These are phyloP conservation scores for Eucalyptus leucophloia DNA, from an alignment of 345 rosid genomes.

Conservation along the genomic window DNA sequence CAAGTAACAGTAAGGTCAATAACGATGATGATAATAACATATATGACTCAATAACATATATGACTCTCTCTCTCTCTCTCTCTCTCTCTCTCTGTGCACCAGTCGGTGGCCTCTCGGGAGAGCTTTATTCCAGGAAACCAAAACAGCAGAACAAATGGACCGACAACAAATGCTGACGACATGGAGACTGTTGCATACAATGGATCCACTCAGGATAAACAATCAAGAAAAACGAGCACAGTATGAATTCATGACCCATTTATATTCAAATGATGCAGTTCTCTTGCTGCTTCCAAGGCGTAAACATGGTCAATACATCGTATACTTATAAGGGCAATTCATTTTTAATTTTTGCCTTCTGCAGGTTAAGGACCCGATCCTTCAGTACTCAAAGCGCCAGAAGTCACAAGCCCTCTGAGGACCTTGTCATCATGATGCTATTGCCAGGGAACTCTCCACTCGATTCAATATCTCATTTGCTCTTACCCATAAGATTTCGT, in stretches of 20 bases:
- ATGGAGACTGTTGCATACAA: slow-evolving; percentile 22
- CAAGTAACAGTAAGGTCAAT: neutral
- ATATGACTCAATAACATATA: neutral
- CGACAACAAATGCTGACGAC: slow-evolving; percentile 18
- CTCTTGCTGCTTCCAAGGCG: neutral
- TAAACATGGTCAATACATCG: neutral
- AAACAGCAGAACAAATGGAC: slow-evolving; percentile 19
- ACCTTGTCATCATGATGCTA: neutral
- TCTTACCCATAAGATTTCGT: neutral
- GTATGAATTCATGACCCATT: slow-evolving; percentile 11
- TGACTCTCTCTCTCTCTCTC: neutral
- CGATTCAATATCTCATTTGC: neutral
- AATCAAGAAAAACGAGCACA: slow-evolving; percentile 76
- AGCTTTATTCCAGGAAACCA: slow-evolving; percentile 44
- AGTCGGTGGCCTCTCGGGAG: slow-evolving; percentile 86
- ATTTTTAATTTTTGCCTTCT: neutral
- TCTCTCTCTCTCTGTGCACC: neutral
- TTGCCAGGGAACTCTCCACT: neutral
- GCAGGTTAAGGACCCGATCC: slow-evolving; percentile 93
- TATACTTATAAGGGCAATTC: neutral
- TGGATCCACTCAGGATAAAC: slow-evolving; percentile 53
- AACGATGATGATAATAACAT: neutral
- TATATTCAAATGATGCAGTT: neutral
- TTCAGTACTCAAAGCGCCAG: slow-evolving; percentile 67
- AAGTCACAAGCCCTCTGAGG: slow-evolving; percentile 35